Conservation (phyloP, 768 basidiomycete species). For the Rubroboletus pulcherrimus region DNA sequence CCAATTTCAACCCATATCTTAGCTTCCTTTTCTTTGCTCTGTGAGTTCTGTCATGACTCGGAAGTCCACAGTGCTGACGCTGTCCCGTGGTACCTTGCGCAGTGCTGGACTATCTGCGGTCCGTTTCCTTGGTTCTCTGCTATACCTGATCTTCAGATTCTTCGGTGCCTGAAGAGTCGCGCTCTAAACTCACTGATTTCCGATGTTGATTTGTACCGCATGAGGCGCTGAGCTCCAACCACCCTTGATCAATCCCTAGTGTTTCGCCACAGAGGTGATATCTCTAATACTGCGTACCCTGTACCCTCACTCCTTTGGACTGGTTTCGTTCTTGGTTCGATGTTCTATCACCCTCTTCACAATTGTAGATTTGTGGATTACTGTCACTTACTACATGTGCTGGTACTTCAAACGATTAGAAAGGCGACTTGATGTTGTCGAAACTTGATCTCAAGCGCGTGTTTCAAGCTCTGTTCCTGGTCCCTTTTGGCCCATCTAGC, state of each 20-base stretch:
- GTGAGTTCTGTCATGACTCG: conserved; percentile 28
- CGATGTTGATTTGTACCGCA: conserved; percentile 5
- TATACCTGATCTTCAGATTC: conserved; percentile 77
- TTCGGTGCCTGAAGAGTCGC: conserved; percentile 48
- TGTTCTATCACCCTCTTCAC: background rate
- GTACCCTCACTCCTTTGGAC: conserved; percentile 9
- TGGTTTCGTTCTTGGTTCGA: background rate
- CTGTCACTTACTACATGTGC: background rate
- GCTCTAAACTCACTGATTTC: background rate
- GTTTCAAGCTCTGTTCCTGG: background rate
- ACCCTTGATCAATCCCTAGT: background rate
- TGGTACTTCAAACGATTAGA: background rate
- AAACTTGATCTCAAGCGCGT: background rate
- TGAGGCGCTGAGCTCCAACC: background rate
- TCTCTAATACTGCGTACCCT: conserved; percentile 10
- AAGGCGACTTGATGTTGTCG: conserved; percentile 11
- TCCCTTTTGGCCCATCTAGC: background rate
- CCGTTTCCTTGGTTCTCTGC: conserved; percentile 72
- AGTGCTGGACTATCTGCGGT: conserved; percentile 79
- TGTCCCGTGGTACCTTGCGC: background rate
- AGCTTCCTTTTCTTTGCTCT: conserved; percentile 73
- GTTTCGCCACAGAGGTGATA: conserved; percentile 4
- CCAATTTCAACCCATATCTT: conserved; percentile 85
- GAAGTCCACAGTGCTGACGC: conserved; percentile 1
- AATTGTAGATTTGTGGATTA: background rate